A percentile compares a stretch with the other conserved stretches of the same genome.
Conservation (phyloP, 108 stramenopile species). For the Nannochloropsis gaditana region DNA sequence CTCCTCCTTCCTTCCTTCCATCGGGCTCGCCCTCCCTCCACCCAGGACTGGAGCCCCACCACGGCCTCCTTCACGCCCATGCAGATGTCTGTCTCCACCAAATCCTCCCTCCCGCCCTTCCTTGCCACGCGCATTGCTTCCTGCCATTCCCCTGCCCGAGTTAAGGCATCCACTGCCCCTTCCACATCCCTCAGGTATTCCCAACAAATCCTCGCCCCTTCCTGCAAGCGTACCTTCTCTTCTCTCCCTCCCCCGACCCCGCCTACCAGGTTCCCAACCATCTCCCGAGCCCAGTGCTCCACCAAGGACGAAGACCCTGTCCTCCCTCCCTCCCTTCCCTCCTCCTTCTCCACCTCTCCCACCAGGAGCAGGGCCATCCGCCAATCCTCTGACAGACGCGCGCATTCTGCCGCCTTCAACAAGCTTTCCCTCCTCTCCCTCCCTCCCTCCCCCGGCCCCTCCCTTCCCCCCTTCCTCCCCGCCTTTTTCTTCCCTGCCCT, state of each 20-base stretch:
- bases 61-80: neutral
- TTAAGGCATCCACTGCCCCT: neutral
- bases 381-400: neutral
- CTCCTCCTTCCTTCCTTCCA: neutral
- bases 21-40: neutral
- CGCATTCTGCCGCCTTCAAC: neutral
- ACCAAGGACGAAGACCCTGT: neutral
- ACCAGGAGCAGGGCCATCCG: neutral
- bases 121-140: neutral
- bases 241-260: neutral
- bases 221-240: neutral
- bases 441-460: neutral
- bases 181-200: neutral
- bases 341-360: neutral
- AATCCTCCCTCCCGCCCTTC: neutral
- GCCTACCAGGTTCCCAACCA: neutral
- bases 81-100: neutral
- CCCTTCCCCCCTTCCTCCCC: neutral
- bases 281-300: neutral
- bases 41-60: neutral
- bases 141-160: neutral
- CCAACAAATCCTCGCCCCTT: neutral
- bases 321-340: constrained; percentile 2
- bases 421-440: neutral
- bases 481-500: neutral